These are phyloP conservation scores for Cymodocea nodosa DNA, from an alignment of 116 monocot species.

Conservation along the genomic window DNA sequence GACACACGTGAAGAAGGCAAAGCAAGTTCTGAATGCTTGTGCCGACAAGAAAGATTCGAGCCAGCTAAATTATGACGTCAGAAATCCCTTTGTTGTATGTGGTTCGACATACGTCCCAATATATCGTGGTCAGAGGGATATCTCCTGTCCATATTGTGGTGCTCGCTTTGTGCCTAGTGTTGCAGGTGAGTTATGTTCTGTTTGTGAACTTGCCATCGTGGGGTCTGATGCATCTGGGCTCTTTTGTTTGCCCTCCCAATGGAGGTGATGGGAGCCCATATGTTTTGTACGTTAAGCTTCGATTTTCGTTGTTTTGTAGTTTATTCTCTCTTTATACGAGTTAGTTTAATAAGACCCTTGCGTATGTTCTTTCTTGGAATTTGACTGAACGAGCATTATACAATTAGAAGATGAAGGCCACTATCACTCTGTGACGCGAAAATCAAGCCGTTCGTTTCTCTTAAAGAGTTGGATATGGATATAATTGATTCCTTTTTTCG, in stretches of 20 bases:
- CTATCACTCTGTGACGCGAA: neutral
- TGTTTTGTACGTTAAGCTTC: neutral
- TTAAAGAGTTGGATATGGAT: too few relatives aligned
- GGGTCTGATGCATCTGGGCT: conserved; percentile 86
- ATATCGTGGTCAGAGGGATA: conserved; percentile 88
- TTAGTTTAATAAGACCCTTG: neutral
- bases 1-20: conserved; percentile 43
- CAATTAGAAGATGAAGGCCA: neutral
- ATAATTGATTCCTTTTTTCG: too few relatives aligned
- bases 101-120: conserved; percentile 84
- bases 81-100: conserved; percentile 48
- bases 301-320: neutral
- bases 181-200: conserved; percentile 59
- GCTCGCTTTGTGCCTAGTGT: conserved; percentile 50
- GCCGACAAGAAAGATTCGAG: conserved; percentile 41
- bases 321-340: neutral
- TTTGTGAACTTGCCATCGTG: conserved; percentile 84
- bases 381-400: neutral
- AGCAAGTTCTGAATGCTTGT: conserved; percentile 57
- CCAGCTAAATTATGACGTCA: conserved; percentile 35
- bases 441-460: too few relatives aligned
- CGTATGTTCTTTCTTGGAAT: conserved; percentile 4
- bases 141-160: conserved; percentile 67
- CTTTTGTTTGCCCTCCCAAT: conserved; percentile 72
- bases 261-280: conserved; percentile 16